Evolutionary conservation across 208 protist species (phyloP), one percentile per base, ranked within the genome.

Genomic region (Balamuthia mandrillaris): DNA sequence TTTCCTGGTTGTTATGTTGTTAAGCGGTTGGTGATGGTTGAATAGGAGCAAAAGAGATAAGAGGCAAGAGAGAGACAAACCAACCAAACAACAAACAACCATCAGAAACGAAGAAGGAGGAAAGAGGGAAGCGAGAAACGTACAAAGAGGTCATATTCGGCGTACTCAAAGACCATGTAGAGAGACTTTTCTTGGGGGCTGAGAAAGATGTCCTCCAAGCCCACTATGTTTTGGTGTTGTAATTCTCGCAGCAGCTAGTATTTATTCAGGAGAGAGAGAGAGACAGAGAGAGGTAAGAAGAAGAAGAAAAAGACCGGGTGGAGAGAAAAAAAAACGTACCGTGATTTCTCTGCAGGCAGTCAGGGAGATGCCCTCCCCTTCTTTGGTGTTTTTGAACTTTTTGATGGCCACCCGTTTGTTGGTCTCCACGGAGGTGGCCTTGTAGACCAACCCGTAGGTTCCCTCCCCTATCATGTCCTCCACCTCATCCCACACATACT

Each of bases 131-230:
- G 31, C 7, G 5, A 35, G 2, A 0, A 31, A 35, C 42, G 61
- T 82, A 90, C 88, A 68, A 68, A 91, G n/a, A 93, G 75, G 63
- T 93, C 89, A 84, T 87, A 91, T 44, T 93, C 91, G 24, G 91
- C 91, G 81, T 89, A 93, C 42, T 93, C 91, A 42, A 92, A 92
- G 16, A 92, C 87, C 56, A 93, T 56, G 81, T 87, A 91, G 49
- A 91, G 56, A 16, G 65, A 51, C 60, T 89, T 86, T 24, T 88
- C 84, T 77, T 89, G 82, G 4, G 84, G 85, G 31, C 74, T 68
- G 31, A 91, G 63, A 82, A 72, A 79, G 44, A 91, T 78, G 60
- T 91, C 89, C 52, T 58, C 27, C 52, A 91, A 35, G 54, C 63
- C 81, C 24, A 91, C 70, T 33, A 91, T 88, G 84, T 91, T 90